Evolutionary conservation across 257 asterid species (phyloP).

Genomic region (Scutellaria galericulata): DNA sequence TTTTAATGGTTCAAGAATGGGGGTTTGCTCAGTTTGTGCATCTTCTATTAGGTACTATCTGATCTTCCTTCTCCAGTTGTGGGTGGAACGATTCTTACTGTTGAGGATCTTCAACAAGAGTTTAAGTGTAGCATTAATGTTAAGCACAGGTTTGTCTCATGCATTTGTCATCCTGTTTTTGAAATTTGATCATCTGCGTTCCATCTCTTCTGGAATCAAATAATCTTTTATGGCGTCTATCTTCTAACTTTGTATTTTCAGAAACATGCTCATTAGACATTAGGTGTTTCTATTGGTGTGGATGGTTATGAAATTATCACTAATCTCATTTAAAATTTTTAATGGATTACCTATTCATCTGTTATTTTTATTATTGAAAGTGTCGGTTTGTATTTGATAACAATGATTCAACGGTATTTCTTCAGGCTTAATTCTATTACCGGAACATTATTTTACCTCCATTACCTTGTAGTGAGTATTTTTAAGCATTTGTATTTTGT

Average conservation of each 20-base stretch:
- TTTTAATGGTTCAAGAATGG: conserved; percentile 18
- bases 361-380: neutral
- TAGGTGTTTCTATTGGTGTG: neutral
- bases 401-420: neutral
- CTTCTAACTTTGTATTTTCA: conserved; percentile 4
- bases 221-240: neutral
- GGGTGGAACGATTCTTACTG: conserved; percentile 81
- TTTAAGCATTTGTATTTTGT: neutral
- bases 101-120: conserved; percentile 98
- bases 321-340: neutral
- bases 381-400: conserved; percentile 1
- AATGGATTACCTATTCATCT: neutral
- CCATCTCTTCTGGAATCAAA: neutral
- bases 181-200: neutral
- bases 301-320: neutral
- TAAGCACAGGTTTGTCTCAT: conserved; percentile 72
- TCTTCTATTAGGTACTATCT: conserved; percentile 65
- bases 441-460: neutral
- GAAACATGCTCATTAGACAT: neutral
- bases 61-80: conserved; percentile 88
- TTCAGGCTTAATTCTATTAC: neutral
- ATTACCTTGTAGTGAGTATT: neutral
- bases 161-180: conserved; percentile 7
- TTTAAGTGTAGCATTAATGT: conserved; percentile 80
- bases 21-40: conserved; percentile 31